phyloP scores from a whole-genome alignment of 148 eudicot genomes.

The Rhododendron molle region DNA sequence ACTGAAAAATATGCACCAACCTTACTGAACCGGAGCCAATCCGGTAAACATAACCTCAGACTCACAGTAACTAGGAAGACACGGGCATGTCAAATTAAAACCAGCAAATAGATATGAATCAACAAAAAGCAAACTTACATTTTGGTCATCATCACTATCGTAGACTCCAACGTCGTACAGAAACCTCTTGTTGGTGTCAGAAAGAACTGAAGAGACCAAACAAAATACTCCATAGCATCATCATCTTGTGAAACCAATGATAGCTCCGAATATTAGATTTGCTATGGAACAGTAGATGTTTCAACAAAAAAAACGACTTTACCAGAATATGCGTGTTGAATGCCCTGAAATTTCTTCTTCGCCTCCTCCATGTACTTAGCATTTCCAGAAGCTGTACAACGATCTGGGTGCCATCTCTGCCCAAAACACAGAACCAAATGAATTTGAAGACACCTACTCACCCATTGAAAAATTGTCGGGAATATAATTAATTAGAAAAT shows the following conservation, averaged over 20 bases:
- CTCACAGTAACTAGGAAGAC: background rate
- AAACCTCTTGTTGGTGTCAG: slow-evolving; percentile 74
- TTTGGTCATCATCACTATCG: slow-evolving; percentile 64
- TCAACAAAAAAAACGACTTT: slow-evolving; percentile 3
- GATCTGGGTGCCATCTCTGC: slow-evolving; percentile 98
- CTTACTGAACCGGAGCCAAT: background rate
- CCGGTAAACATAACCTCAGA: background rate
- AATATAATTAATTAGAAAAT: background rate
- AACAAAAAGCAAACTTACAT: slow-evolving; percentile 35
- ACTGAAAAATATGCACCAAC: background rate
- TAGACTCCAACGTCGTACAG: slow-evolving; percentile 78
- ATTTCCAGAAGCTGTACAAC: slow-evolving; percentile 59
- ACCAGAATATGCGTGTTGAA: slow-evolving; percentile 87
- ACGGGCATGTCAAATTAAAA: background rate
- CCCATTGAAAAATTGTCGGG: background rate
- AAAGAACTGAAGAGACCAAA: slow-evolving; percentile 45
- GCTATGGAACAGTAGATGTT: background rate
- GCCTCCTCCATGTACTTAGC: slow-evolving; percentile 56
- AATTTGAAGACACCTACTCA: background rate
- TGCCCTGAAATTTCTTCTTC: slow-evolving; percentile 66
- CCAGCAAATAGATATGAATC: background rate
- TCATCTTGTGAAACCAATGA: slow-evolving; percentile 15
- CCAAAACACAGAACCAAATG: background rate
- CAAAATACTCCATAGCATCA: background rate
- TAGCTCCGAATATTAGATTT: background rate